A percentile compares a stretch with the other conserved stretches of the same genome.
phyloP scores from a whole-genome alignment of 768 basidiomycete genomes.

The Podaxis mareebaensis region DNA sequence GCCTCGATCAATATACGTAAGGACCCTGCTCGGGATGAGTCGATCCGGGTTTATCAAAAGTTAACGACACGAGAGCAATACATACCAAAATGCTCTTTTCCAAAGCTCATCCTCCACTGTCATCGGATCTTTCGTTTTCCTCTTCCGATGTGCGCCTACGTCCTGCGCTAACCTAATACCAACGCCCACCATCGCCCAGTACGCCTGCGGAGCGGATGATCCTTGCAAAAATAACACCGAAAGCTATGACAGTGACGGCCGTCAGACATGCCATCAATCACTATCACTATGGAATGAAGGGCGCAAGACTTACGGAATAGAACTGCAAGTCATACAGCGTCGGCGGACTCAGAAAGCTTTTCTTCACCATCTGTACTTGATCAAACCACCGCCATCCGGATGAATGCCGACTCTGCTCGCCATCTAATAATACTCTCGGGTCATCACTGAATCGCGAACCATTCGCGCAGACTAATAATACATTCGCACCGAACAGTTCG shows the following conservation, averaged over 20 bases:
- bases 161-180: slow-evolving; percentile 78
- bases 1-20: slow-evolving; percentile 53
- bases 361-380: slow-evolving; percentile 67
- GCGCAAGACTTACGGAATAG: slow-evolving; percentile 45
- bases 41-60: not conserved
- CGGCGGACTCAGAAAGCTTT: slow-evolving; percentile 63
- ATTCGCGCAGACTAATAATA: slow-evolving; percentile 73
- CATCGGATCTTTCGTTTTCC: slow-evolving; percentile 30
- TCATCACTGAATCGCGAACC: slow-evolving; percentile 63
- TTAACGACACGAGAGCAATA: not conserved
- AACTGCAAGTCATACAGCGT: slow-evolving; percentile 75
- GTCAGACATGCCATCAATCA: not conserved
- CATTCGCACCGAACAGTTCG: slow-evolving; percentile 52
- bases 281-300: not conserved
- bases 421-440: slow-evolving; percentile 48
- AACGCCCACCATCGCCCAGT: slow-evolving; percentile 71
- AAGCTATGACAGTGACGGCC: slow-evolving; percentile 37
- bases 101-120: slow-evolving; percentile 70
- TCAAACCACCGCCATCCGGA: slow-evolving; percentile 68
- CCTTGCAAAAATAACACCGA: slow-evolving; percentile 54
- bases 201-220: slow-evolving; percentile 59
- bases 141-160: slow-evolving; percentile 67
- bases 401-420: slow-evolving; percentile 39
- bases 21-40: slow-evolving; percentile 41
- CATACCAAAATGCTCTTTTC: slow-evolving; percentile 69